phyloP scores from a whole-genome alignment of 2,329 filamentous ascomycete genomes.

The Tricladium varicosporioides region DNA sequence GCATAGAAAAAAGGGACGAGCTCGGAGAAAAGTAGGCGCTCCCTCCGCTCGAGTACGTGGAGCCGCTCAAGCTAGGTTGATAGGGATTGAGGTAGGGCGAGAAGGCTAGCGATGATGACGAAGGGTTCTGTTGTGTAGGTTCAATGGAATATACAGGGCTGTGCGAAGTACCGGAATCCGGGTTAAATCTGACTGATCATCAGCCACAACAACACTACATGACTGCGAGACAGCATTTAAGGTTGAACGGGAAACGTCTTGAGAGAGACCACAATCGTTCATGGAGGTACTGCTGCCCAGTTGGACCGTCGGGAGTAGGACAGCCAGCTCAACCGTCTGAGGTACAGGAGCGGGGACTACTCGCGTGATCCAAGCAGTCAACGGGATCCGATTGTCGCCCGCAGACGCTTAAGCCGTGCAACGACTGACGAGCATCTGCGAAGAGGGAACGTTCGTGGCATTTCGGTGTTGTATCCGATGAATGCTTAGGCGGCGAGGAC shows the following conservation, averaged over 20 bases:
- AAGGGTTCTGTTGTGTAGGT: constrained; percentile 29
- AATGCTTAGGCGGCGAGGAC: constrained; percentile 19
- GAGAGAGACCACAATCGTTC: constrained; percentile 11
- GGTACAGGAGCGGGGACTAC: constrained; percentile 27
- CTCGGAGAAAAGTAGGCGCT: constrained; percentile 31
- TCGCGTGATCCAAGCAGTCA: constrained; percentile 31
- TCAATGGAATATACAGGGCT: constrained; percentile 36
- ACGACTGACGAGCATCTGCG: constrained; percentile 22
- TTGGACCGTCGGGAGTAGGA: constrained; percentile 29
- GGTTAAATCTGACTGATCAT: constrained; percentile 33
- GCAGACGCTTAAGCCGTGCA: constrained; percentile 32
- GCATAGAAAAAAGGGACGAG: constrained; percentile 32
- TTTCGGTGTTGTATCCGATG: constrained; percentile 13
- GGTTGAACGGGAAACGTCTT: constrained; percentile 22
- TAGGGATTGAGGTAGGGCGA: constrained; percentile 32
- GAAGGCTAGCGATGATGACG: constrained; percentile 30
- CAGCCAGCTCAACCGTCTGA: constrained; percentile 30
- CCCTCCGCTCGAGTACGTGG: constrained; percentile 31
- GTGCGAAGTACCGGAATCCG: constrained; percentile 32
- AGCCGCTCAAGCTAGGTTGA: constrained; percentile 29
- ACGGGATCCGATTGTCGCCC: constrained; percentile 21
- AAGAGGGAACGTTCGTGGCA: constrained; percentile 30
- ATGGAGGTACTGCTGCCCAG: constrained; percentile 26
- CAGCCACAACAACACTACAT: constrained; percentile 29
- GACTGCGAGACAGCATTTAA: constrained; percentile 31